phyloP scores from a whole-genome alignment of 176 grass and related monocot species.

The Phragmites australis region DNA sequence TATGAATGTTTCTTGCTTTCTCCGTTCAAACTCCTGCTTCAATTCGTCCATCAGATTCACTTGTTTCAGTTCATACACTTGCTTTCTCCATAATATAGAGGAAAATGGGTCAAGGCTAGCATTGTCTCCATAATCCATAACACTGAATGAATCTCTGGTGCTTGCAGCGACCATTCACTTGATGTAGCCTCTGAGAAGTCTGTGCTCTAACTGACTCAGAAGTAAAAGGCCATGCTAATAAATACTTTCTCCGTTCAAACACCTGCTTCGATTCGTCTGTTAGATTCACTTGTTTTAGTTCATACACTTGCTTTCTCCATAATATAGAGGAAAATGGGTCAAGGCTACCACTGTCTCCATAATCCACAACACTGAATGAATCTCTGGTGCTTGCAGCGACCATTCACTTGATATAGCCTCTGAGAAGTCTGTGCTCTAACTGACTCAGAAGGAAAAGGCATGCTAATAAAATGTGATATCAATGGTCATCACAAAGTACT shows the following conservation, averaged over 20 bases:
- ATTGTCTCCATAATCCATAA: slow-evolving; percentile 74
- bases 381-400: slow-evolving; percentile 97
- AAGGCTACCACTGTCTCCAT: slow-evolving; percentile 62
- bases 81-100: slow-evolving; percentile 58
- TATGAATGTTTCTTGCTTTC: too few relatives aligned
- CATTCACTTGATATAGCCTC: slow-evolving; percentile 89
- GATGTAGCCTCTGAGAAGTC: slow-evolving; percentile 92
- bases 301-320: too few relatives aligned
- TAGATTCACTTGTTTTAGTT: too few relatives aligned
- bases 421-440: slow-evolving; percentile 62
- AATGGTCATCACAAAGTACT: neutral
- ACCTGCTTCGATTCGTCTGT: too few relatives aligned
- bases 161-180: slow-evolving; percentile 96
- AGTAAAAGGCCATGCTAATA: too few relatives aligned
- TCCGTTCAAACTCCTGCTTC: too few relatives aligned
- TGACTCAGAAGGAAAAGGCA: neutral
- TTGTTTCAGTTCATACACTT: too few relatives aligned
- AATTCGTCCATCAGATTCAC: too few relatives aligned
- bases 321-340: slow-evolving; percentile 87
- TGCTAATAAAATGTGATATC: neutral
- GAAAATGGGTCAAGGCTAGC: slow-evolving; percentile 62
- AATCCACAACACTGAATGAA: slow-evolving; percentile 86
- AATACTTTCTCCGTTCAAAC: too few relatives aligned
- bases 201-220: slow-evolving; percentile 45
- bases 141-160: slow-evolving; percentile 95